Percentiles rank a stretch among this genome's conserved stretches.
Conservation (phyloP, 2,329 filamentous ascomycete species). For the Ascochyta lentis region DNA sequence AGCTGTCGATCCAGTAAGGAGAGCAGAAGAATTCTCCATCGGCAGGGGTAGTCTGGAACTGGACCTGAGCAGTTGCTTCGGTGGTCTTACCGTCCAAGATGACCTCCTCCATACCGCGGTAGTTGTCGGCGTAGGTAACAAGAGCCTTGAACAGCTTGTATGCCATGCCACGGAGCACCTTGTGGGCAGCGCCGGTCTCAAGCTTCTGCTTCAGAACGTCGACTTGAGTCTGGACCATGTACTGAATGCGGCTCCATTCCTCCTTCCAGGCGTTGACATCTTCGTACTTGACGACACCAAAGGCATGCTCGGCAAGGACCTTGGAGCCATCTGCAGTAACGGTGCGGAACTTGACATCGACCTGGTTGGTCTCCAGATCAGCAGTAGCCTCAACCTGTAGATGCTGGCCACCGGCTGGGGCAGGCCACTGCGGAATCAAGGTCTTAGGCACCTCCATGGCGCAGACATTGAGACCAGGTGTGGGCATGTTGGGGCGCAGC, state of each 20-base stretch:
- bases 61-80: constrained; percentile 62
- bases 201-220: constrained; percentile 73
- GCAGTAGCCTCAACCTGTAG: constrained; percentile 67
- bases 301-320: constrained; percentile 66
- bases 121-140: constrained; percentile 64
- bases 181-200: constrained; percentile 70
- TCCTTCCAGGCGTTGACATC: constrained; percentile 65
- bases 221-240: constrained; percentile 61
- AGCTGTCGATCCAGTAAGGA: constrained; percentile 66
- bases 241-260: constrained; percentile 72
- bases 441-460: constrained; percentile 74
- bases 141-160: constrained; percentile 75
- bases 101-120: constrained; percentile 65
- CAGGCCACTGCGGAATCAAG: constrained; percentile 64
- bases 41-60: constrained; percentile 61
- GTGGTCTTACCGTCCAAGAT: constrained; percentile 63
- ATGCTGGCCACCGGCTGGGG: constrained; percentile 62
- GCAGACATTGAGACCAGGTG: constrained; percentile 68
- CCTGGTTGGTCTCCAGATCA: constrained; percentile 62
- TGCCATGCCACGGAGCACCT: constrained; percentile 75
- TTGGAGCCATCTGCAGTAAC: constrained; percentile 65
- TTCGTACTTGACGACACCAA: constrained; percentile 67
- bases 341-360: constrained; percentile 63
- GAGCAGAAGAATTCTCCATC: constrained; percentile 65
- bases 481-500: constrained; percentile 62